Base-by-base conservation (phyloP, 2,329 filamentous ascomycete species). In the Alternaria infectoria region DNA sequence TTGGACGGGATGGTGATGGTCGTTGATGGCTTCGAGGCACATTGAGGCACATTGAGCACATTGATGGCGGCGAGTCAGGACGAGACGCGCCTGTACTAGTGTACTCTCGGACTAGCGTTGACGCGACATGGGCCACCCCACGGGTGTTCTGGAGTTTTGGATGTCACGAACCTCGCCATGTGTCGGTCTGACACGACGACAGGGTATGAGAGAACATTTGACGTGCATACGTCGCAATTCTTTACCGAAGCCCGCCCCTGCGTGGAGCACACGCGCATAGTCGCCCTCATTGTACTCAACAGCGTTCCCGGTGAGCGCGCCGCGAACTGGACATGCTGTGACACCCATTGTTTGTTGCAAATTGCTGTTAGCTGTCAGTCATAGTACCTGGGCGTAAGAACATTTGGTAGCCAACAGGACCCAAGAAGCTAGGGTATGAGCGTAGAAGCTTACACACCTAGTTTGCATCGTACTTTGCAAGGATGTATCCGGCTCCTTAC, bases 21-120 rank as follows among this genome's bases (percentile, higher is more conserved):
- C 13, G 12, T 43, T n/a, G 15, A 36, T 55, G 44, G 23, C 10
- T 55, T 30, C 40, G 52, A 60, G 63, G 54, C 26, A 52, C 54
- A 64, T 64, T 71, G 52, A 60, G 63, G 54, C 26, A 52, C 54
- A 64, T 64, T 71, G 69, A 71, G 69, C 67, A 71, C 65, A 65
- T 69, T 70, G 62, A 60, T 68, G 63, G 59, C 57, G 45, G 26
- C 13, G 51, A 49, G 28, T 13, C 32, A 6, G 9, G 28, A 12
- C 36, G n/a, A 21, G 19, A 45, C 32, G 15, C n/a, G 51, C 25
- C 5, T 8, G 17, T 23, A 6, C 44, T 44, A 49, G 28, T 40
- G 13, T 28, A 10, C 3, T 60, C 50, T 25, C 7, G 12, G 12
- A 15, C 26, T 46, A 59, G 47, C 17, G 30, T 32, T 19, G 5